phyloP scores from a whole-genome alignment of 2,329 filamentous ascomycete species.

The Acephala macrosclerotiorum region DNA sequence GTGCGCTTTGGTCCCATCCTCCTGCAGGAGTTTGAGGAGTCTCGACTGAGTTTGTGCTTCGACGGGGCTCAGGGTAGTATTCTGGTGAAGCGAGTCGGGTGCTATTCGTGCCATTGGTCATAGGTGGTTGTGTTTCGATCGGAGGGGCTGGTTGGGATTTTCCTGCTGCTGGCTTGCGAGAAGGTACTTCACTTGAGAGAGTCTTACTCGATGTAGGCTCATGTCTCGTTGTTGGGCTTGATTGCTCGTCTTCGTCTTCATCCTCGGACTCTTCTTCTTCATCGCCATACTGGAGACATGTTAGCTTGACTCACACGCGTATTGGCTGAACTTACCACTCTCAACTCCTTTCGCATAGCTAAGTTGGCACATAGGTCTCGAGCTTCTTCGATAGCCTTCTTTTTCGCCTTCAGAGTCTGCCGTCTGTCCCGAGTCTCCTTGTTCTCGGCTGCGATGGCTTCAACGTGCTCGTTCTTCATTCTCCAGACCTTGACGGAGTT shows the following conservation, averaged over 20 bases:
- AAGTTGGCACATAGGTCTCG: constrained; percentile 26
- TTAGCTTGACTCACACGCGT: background rate
- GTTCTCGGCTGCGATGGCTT: constrained; percentile 25
- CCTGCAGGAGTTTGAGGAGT: background rate
- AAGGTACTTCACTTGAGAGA: background rate
- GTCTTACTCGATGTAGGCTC: constrained; percentile 5
- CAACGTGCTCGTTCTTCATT: constrained; percentile 24
- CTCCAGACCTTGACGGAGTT: constrained; percentile 24
- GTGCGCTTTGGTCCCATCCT: background rate
- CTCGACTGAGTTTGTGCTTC: background rate
- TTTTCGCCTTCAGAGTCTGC: constrained; percentile 16
- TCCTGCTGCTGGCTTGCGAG: background rate
- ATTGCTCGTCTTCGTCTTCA: constrained; percentile 11
- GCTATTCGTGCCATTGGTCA: constrained; percentile 6
- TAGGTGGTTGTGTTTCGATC: constrained; percentile 1
- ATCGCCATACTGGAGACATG: constrained; percentile 9
- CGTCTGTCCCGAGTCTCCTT: constrained; percentile 24
- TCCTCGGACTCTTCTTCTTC: constrained; percentile 11
- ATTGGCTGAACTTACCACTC: constrained; percentile 7
- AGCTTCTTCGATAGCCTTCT: constrained; percentile 25
- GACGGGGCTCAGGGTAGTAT: constrained; percentile 7
- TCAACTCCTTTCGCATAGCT: constrained; percentile 25
- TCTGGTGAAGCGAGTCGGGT: constrained; percentile 5
- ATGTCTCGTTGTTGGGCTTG: background rate
- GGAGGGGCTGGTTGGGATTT: constrained; percentile 5